These are phyloP conservation scores for Bruguiera hainesii DNA, from an alignment of 441 rosid species.

Conservation along the genomic window DNA sequence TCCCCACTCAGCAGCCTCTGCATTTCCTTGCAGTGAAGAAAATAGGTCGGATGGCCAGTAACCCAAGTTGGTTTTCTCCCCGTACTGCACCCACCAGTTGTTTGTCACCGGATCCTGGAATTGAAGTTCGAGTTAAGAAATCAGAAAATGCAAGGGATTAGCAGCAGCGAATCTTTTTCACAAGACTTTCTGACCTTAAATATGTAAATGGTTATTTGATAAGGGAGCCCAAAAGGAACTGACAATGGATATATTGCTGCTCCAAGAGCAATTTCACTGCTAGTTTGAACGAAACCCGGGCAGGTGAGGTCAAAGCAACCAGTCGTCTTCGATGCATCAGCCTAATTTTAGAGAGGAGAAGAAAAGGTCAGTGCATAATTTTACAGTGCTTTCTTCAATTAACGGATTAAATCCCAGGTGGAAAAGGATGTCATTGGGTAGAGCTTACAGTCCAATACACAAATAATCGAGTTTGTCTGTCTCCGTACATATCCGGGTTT, in stretches of 20 bases:
- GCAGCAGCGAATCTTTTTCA: background rate
- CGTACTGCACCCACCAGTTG: conserved; percentile 65
- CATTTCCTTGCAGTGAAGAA: conserved; percentile 28
- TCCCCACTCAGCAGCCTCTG: conserved; percentile 62
- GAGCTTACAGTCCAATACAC: conserved; percentile 68
- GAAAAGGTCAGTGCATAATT: background rate
- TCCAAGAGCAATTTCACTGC: conserved; percentile 49
- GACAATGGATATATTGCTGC: conserved; percentile 63
- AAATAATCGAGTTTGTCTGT: conserved; percentile 47
- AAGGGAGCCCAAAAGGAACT: conserved; percentile 30
- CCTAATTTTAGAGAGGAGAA: conserved; percentile 26
- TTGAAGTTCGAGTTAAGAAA: background rate
- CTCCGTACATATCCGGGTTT: conserved; percentile 60
- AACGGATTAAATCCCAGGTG: background rate
- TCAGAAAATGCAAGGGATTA: background rate
- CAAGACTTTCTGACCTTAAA: conserved; percentile 35
- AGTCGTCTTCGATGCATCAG: conserved; percentile 44
- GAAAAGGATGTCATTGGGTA: background rate
- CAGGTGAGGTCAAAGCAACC: conserved; percentile 78
- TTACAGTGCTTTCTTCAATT: background rate
- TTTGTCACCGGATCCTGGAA: conserved; percentile 45
- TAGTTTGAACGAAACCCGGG: conserved; percentile 73
- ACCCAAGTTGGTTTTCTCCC: conserved; percentile 44
- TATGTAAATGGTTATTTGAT: conserved; percentile 40
- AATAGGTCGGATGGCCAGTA: conserved; percentile 58